Evolutionary conservation across 116 monocot species (phyloP), one percentile per base, ranked within the genome.

Genomic region (Iris pallida): DNA sequence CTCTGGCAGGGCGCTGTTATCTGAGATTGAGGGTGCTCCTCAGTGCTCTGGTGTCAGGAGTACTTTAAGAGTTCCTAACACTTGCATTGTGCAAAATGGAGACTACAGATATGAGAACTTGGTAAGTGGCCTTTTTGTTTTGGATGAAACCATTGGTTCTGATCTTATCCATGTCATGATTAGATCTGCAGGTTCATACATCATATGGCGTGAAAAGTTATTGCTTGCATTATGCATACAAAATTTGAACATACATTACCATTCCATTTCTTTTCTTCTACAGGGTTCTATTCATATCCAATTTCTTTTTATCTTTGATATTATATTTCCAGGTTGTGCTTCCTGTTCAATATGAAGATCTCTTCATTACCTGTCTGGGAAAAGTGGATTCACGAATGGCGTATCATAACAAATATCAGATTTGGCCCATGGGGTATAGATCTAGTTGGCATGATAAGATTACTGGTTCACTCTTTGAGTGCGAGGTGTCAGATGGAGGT

Each of bases 321-420:
- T 20, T 52, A 53, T 60, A 17, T 40, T 69, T 74, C 52, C 79
- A 98, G 98, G 72, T 68, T 61, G 68, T 56, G 5, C 80, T 93
- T 68, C 98, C 98, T 9, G 69, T 98, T 88, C 93, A 98, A 69
- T 93, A 68, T 77, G 90, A 88, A 55, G 98, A 98, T 80, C 86
- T 93, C 67, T 90, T 80, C 75, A 68, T 98, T 55, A 55, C 64
- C 9, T 71, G 68, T 70, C 69, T 93, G 69, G 98, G 98, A 9
- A 80, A 78, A 75, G 75, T 93, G 54, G 86, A 86, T 75, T 47
- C 41, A 19, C 67, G 86, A 60, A 70, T 58, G 17, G 56, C 85
- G 45, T 98, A 86, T 78, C 90, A 98, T 75, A 68, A 79, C 63
- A 53, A 18, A 42, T 54, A 61, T 61, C 86, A 98, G 65, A 98